Percentiles rank a stretch among this genome's conserved stretches.
These are phyloP conservation scores for Scenedesmus sp. DNA, from an alignment of 163 green algal species.

Conservation along the genomic window DNA sequence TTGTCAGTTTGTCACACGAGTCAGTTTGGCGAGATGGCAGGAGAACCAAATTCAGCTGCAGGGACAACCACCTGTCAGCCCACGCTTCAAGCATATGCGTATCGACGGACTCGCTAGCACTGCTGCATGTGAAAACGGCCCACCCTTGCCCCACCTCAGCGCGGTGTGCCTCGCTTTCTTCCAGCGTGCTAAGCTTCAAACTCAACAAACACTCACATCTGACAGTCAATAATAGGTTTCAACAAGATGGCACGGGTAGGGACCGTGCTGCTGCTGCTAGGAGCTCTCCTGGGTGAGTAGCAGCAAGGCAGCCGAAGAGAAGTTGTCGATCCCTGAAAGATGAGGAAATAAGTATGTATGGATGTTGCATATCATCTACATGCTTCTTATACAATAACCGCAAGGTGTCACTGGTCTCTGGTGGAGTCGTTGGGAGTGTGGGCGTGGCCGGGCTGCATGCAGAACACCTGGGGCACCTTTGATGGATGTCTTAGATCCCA, in stretches of 20 bases:
- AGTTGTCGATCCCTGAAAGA: not conserved
- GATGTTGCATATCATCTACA: not conserved
- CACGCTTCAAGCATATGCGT: not conserved
- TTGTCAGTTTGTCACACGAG: slow-evolving; percentile 7
- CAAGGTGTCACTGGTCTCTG: not conserved
- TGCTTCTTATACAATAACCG: not conserved
- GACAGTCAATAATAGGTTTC: not conserved
- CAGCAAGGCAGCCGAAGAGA: not conserved
- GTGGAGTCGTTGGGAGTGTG: slow-evolving; percentile 34
- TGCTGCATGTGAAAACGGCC: not conserved
- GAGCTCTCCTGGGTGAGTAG: slow-evolving; percentile 22
- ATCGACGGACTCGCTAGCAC: not conserved
- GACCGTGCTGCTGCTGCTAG: slow-evolving; percentile 23
- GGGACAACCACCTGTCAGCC: not conserved
- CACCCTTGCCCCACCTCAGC: not conserved
- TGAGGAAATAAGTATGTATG: not conserved
- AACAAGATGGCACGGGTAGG: slow-evolving; percentile 13
- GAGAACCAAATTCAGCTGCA: not conserved
- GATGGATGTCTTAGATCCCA: not conserved
- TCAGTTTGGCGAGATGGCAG: not conserved
- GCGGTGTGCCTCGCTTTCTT: not conserved
- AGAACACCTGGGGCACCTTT: not conserved
- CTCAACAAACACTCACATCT: not conserved
- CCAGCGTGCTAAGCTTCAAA: not conserved
- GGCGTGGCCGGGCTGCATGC: not conserved